Evolutionary conservation across 2,329 filamentous ascomycete genomes (phyloP), one percentile per base, ranked within the genome.

Genomic region (Sporothrix inflata): DNA sequence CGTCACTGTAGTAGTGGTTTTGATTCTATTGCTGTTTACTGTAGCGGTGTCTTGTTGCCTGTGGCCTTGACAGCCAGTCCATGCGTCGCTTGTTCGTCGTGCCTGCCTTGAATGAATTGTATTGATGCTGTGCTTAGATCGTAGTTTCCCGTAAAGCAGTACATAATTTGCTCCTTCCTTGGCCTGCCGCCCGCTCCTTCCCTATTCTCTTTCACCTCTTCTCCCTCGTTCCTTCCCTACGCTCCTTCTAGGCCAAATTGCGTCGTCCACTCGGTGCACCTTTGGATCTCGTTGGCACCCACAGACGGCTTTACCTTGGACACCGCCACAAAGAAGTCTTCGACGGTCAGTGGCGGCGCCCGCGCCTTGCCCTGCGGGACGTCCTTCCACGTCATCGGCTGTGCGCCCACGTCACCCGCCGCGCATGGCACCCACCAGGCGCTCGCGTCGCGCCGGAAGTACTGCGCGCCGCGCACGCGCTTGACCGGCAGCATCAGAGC

Each of bases 191-290:
- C 24, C 38, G 60, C n/a, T 16, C 60, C 38, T 65, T 65, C 60
- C 60, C 40, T 47, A 6, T 34, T n/a, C n/a, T n/a, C n/a, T n/a
- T n/a, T n/a, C n/a, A 34, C 30, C 11, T 47, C 2, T 47, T 14
- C 1, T n/a, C 45, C 45, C 45, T 12, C 19, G 3, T 27, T 30
- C 57, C 8, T n/a, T 47, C 38, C 21, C 57, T 70, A 70, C 57
- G 63, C 69, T 16, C 69, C 72, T 21, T 73, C 72, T 40, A 63
- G 21, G 9, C 72, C 69, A 60, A 57, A 71, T 45, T 73, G 63
- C n/a, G 57, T 24, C 24, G 69, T 73, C 69, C 69, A 73, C 34
- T 68, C 69, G 1, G n/a, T 30, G 40, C 55, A 73, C 24, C 51
- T 34, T 4, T 45, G 34, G 34, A 73, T 45, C 68, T 73, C 69